A percentile compares a stretch with the other conserved stretches of the same genome.
These are phyloP conservation scores for Chaetomium olivaceum DNA, from an alignment of 2,329 filamentous ascomycete species.

Conservation along the genomic window DNA sequence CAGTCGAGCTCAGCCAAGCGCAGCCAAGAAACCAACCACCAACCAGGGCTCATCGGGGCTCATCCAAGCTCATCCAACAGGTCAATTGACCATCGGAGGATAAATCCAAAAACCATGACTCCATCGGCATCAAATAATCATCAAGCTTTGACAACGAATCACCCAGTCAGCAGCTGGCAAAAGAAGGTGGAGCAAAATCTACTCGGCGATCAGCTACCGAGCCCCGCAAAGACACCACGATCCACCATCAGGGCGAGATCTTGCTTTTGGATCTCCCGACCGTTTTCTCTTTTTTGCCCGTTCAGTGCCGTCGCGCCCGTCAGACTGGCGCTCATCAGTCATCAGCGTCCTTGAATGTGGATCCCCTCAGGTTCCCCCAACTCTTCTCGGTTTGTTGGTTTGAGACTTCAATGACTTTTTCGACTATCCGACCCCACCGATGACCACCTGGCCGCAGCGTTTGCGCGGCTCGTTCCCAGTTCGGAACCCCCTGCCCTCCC, in stretches of 20 bases:
- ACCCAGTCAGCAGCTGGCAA: not conserved
- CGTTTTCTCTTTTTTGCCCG: not conserved
- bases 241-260: conserved; percentile 15
- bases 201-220: conserved; percentile 14
- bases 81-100: not conserved
- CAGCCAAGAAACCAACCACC: too few relatives aligned
- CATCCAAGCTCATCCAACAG: not conserved
- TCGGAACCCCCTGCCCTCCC: conserved; percentile 10
- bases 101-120: not conserved
- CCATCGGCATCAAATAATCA: conserved; percentile 4
- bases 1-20: not conserved
- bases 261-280: conserved; percentile 13
- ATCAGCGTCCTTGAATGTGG: not conserved
- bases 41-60: too few relatives aligned
- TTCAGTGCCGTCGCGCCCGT: not conserved
- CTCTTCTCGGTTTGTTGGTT: conserved; percentile 15
- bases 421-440: conserved; percentile 5
- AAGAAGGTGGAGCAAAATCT: not conserved
- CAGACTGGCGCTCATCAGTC: conserved; percentile 11
- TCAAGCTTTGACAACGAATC: not conserved
- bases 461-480: conserved; percentile 15
- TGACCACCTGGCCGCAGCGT: not conserved
- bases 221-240: conserved; percentile 12
- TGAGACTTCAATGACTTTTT: not conserved
- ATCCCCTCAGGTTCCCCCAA: not conserved